Conservation (phyloP, 495 filamentous ascomycete species). For the Aspergillus kassunensis region DNA sequence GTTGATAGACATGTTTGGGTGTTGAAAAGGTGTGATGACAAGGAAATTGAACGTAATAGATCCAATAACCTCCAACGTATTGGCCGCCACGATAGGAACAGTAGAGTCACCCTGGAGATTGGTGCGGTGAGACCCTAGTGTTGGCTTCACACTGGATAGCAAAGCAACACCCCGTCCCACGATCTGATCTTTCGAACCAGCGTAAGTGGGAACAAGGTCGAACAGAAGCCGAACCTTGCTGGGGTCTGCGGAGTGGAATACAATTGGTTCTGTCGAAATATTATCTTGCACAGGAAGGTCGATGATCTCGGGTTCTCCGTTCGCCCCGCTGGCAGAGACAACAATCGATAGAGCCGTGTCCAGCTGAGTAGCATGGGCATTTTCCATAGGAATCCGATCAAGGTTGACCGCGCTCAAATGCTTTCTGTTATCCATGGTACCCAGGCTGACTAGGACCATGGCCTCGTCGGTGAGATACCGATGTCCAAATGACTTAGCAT, state of each 20-base stretch:
- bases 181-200: slow-evolving; percentile 80
- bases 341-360: slow-evolving; percentile 92
- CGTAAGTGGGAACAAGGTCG: slow-evolving; percentile 95
- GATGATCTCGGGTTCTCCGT: slow-evolving; percentile 80
- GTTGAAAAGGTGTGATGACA: slow-evolving; percentile 88
- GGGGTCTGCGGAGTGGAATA: slow-evolving; percentile 74
- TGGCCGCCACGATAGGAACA: slow-evolving; percentile 80
- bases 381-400: slow-evolving; percentile 79
- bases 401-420: slow-evolving; percentile 74
- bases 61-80: slow-evolving; percentile 85
- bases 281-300: slow-evolving; percentile 93
- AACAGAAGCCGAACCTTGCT: slow-evolving; percentile 85
- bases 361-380: slow-evolving; percentile 86
- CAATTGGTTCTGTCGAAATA: slow-evolving; percentile 85
- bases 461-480: slow-evolving; percentile 85
- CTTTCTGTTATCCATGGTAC: slow-evolving; percentile 90
- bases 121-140: slow-evolving; percentile 73
- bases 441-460: slow-evolving; percentile 87
- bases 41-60: slow-evolving; percentile 95
- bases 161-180: slow-evolving; percentile 91
- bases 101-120: slow-evolving; percentile 90
- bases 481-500: slow-evolving; percentile 93
- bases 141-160: slow-evolving; percentile 77
- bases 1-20: slow-evolving; percentile 88
- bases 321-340: slow-evolving; percentile 82